Evolutionary conservation across 768 basidiomycete genomes (phyloP).

Genomic region (Ramaria sp.): DNA sequence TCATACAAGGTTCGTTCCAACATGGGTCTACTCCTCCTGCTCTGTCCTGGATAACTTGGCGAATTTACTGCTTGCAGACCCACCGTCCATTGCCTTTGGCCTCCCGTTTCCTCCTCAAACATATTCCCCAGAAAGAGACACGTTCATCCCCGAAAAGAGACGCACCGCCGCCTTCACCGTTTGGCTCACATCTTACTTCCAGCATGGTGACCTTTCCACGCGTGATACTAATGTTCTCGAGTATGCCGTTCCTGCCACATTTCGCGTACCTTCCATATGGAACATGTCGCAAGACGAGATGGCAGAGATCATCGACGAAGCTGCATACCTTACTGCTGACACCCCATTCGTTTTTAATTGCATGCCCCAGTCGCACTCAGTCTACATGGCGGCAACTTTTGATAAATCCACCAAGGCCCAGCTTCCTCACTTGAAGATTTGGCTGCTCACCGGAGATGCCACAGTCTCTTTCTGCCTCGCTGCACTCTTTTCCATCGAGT

Average conservation of each 20-base stretch:
- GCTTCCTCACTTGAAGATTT: no score
- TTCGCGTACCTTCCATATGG: neutral
- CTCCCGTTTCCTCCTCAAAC: neutral
- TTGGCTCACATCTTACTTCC: constrained; percentile 4
- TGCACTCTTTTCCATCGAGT: no score
- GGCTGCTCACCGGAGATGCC: no score
- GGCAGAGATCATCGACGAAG: no score
- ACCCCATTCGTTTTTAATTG: no score
- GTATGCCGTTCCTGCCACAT: neutral
- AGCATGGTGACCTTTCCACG: neutral
- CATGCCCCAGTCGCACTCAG: no score
- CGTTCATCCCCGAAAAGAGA: neutral
- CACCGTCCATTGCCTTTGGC: neutral
- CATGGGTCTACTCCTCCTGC: neutral
- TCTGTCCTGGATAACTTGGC: neutral
- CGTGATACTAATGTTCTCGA: neutral
- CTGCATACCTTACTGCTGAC: no score
- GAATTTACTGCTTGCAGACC: neutral
- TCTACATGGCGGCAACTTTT: no score
- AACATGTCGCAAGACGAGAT: neutral
- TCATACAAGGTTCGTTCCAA: constrained; percentile 19
- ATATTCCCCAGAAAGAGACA: neutral
- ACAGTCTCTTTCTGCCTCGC: no score
- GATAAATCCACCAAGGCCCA: no score
- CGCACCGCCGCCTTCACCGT: neutral